Evolutionary conservation across 2,329 filamentous ascomycete species (phyloP), one percentile per base, ranked within the genome.

Genomic region (Juglanconis juglandina): DNA sequence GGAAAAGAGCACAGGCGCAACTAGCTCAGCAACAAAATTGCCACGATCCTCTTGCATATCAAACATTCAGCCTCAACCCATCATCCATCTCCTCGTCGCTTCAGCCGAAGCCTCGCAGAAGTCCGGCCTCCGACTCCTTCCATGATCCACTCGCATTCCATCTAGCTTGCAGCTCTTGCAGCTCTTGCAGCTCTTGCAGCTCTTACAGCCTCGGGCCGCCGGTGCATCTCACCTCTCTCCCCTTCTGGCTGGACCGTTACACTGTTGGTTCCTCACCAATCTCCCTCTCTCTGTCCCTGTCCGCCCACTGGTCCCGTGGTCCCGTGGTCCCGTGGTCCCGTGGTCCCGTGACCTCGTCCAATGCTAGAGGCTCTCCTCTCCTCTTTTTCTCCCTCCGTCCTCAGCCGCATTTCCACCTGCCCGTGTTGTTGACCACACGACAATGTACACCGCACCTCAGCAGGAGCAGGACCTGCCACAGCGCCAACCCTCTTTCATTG

Each of bases 401-500:
- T 49, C 50, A 33, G 11, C 42, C 33, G 49, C 14, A 33, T 14
- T 33, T 33, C 2, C 17, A 8, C 8, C n/a, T 14, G 46, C 30
- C 35, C n/a, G 32, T 47, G 13, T 33, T n/a, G 33, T 17, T 34
- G 49, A 58, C 30, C 37, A 50, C 58, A 57, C 44, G 46, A 61
- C 58, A 35, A 63, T 63, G 61, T 58, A 58, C 39, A 34, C 58
- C 48, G 34, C 55, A 48, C 47, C 17, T 49, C 30, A 48, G 17
- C 49, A 42, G n/a, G 56, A 61, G 56, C 35, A 68, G 14, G 67
- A 68, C 51, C 66, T 66, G n/a, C 73, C 76, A 41, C 71, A 76
- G 44, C 75, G 79, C 37, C 72, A 77, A 10, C 75, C 79, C 1
- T 84, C 82, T 1, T 87, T 87, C 63, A 73, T 80, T 30, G 82